Evolutionary conservation across 2,329 filamentous ascomycete species (phyloP).

Genomic region (Talaromyces amestolkiae): DNA sequence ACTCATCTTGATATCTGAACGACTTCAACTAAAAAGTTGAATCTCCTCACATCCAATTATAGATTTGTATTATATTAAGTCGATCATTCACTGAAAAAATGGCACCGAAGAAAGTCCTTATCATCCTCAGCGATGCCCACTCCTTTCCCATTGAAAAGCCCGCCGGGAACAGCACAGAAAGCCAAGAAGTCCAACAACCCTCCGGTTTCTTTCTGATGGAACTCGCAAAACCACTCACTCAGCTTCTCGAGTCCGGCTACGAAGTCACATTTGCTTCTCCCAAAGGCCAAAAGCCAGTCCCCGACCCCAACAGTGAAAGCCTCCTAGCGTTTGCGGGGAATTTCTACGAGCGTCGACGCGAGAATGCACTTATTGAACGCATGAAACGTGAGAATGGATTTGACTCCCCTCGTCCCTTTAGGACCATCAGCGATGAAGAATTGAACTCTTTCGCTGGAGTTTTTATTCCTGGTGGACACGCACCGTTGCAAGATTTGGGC

Average conservation of each 20-base stretch:
- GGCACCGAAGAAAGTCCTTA: conserved; percentile 42
- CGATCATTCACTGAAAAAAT: conserved; percentile 18
- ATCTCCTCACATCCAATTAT: neutral
- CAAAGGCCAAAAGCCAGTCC: conserved; percentile 40
- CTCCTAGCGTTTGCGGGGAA: conserved; percentile 48
- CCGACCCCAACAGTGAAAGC: conserved; percentile 44
- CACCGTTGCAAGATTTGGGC: conserved; percentile 44
- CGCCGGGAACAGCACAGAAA: conserved; percentile 22
- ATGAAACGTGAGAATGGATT: conserved; percentile 50
- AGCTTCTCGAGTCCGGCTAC: conserved; percentile 38
- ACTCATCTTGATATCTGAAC: neutral
- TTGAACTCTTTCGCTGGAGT: conserved; percentile 41
- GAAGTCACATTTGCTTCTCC: conserved; percentile 49
- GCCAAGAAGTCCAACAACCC: conserved; percentile 30
- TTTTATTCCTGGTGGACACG: conserved; percentile 49
- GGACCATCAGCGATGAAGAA: conserved; percentile 41
- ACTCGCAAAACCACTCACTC: conserved; percentile 39
- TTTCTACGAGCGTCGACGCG: conserved; percentile 44
- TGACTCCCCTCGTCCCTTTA: conserved; percentile 37
- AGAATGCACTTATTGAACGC: conserved; percentile 42
- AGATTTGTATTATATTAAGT: neutral
- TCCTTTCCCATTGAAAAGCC: conserved; percentile 38
- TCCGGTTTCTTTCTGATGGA: conserved; percentile 42
- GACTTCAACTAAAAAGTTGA: neutral
- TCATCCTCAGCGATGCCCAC: conserved; percentile 45